Base-by-base conservation (phyloP, 805 yeast species). In the Hanseniaspora valbyensis region DNA sequence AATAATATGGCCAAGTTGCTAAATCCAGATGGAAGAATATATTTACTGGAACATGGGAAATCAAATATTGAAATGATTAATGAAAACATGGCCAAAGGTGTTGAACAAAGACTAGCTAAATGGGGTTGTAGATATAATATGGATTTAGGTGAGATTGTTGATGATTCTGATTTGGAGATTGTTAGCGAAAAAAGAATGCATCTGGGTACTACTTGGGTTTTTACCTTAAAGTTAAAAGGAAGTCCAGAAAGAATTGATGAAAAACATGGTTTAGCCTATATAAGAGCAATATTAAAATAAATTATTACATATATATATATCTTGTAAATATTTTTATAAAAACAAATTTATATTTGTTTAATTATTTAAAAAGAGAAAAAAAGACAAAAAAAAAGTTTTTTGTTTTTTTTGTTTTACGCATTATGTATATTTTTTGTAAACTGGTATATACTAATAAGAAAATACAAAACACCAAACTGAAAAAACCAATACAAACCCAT, bases 91-190 rank as follows among this genome's bases (percentile, higher is more conserved):
- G 96, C 92, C 64, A 76, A 77, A 54, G 73, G 92, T 55, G 89
- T 96, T 3, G 88, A 78, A 54, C 76, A 78, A 57, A 81, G 96
- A 66, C 76, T 89, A 68, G 77, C 82, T 53, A 78, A 81, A 2
- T 92, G 97, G 96, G 98, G 96, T 1, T 92, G 98, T 66, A 72
- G 97, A 61, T 92, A 97, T 96, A 92, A 92, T 62, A 69, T 92
- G 55, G 97, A 92, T 61, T 85, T 92, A 56, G 95, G 89, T 22
- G 94, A 83, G 58, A 71, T 92, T 37, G 73, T 92, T 25, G 89
- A 83, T 61, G 79, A 78, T 53, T 80, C 95, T 6, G 95, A 95
- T 0, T 70, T 92, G 51, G 89, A 83, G 56, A 75, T 92, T 40
- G 85, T 88, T 2, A 80, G 78, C 57, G 90, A 85, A 59, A 78